Base-by-base conservation (phyloP, 352 stramenopile species). In the Thraustochytrium sp. region DNA sequence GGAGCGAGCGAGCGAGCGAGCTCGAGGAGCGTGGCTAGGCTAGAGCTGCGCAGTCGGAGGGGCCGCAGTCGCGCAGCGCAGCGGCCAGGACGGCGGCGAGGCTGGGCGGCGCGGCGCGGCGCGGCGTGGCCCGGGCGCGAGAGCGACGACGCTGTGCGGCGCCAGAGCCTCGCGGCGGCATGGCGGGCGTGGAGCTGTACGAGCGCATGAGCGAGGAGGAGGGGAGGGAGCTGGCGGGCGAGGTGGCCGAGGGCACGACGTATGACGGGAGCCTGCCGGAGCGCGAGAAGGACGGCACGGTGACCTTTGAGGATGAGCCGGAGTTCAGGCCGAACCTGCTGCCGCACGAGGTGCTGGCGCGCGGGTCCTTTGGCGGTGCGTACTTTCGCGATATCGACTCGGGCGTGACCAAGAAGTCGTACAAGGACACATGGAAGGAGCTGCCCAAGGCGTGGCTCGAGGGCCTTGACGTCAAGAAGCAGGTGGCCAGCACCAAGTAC, bases 361-460 rank as follows among this genome's bases (percentile, higher is more conserved):
- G 77, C 21, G 90, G 90, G 29, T 82, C 85, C 0, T 93, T 93
- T 80, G 90, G 90, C 2, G 90, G 90, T 13, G 91, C 88, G 0
- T 93, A 93, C 68, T 93, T 91, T 85, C 88, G 90, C 36, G 84
- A 90, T 2, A 93, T 94, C 44, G 44, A 74, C 1, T 91, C 87
- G 2, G 86, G 88, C 0, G 90, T 93, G 0, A 93, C 89, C 23
- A 91, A 91, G 74, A 29, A 88, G 21, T 64, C 55, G 0, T 92
- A 93, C 80, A 87, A 82, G 8, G 73, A 82, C 48, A 55, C 56
- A 2, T 82, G 56, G 53, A 76, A 76, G 56, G 89, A 88, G 8
- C 84, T 92, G 0, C 42, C 77, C 31, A 40, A 82, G 4, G 87
- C 90, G 9, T 94, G 90, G 90, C 89, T 93, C 36, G 23, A 87